Evolutionary conservation across 345 rosid genomes (phyloP).

Genomic region (Populus ilicifolia): DNA sequence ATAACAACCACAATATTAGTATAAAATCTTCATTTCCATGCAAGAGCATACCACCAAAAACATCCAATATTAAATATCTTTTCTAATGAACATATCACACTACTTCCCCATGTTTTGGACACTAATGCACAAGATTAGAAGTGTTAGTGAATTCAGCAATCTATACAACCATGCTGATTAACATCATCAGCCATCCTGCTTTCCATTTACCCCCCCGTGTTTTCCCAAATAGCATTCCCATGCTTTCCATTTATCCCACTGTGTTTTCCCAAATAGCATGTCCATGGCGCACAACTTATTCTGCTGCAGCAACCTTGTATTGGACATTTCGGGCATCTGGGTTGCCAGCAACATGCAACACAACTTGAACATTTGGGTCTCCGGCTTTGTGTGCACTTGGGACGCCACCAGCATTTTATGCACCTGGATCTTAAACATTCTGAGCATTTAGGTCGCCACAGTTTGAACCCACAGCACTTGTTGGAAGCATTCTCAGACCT

Average conservation of each 20-base stretch:
- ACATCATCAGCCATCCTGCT: constrained; percentile 31
- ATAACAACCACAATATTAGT: neutral
- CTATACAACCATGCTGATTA: constrained; percentile 30
- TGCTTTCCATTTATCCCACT: constrained; percentile 27
- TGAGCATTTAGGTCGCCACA: constrained; percentile 43
- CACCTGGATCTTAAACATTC: constrained; percentile 31
- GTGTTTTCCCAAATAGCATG: constrained; percentile 32
- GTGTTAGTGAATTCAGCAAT: constrained; percentile 35
- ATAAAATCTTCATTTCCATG: constrained; percentile 1
- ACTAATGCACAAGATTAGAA: constrained; percentile 22
- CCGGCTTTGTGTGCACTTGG: constrained; percentile 42
- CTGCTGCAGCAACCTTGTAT: constrained; percentile 12
- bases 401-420: constrained; percentile 26
- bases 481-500: constrained; percentile 24
- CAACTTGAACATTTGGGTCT: constrained; percentile 46
- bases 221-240: constrained; percentile 41
- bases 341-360: constrained; percentile 2
- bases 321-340: constrained; percentile 14
- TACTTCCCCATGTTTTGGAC: constrained; percentile 30
- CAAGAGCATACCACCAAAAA: constrained; percentile 18
- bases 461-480: constrained; percentile 50
- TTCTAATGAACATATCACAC: constrained; percentile 10
- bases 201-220: constrained; percentile 18
- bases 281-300: constrained; percentile 33
- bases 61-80: neutral